Base-by-base conservation (phyloP, 1,284 basidiomycete species). In the Papiliotrema flavescens region DNA sequence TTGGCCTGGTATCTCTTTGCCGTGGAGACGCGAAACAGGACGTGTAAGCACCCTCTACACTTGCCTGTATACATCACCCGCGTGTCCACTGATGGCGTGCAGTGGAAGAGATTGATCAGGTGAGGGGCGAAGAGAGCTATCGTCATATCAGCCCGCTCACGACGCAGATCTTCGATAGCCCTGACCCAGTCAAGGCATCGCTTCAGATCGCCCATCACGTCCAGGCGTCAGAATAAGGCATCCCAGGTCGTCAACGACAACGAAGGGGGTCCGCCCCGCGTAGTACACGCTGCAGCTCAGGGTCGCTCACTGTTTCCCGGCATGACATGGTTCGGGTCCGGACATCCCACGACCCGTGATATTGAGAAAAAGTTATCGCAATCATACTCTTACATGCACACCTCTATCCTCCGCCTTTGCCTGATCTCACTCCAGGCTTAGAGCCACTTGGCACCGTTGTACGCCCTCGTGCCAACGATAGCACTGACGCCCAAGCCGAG, bases 401-500 rank as follows among this genome's bases (percentile, higher is more conserved):
- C 9, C 3, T 34, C 14, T 49, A 19, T 26, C 35, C 13, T 11
- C 36, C n/a, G n/a, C n/a, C 5, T 37, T 32, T 32, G 6, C 28
- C 28, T 32, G 15, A 49, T 19, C 17, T 41, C 37, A 13, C 26
- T 3, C 17, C 37, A 17, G 36, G 2, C 39, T 58, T 58, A 70
- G 32, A 70, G 52, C 61, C 64, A 70, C 24, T 53, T 55, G 35
- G 57, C 60, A 17, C 66, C 67, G 24, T 49, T 53, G 39, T 51
- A 62, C 28, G 60, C 63, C 48, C 65, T 57, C n/a, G 59, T 47
- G 32, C 59, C 66, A 14, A 65, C 58, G 32, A 66, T 67, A n/a
- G 57, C 65, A 14, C 61, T 62, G 0, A 65, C 62, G 11, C 59
- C 64, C 1, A 62, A 32, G 7, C 60, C 66, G 6, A 61, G 39